Base-by-base conservation (phyloP, 352 stramenopile species). In the Pythium dissotocum region DNA sequence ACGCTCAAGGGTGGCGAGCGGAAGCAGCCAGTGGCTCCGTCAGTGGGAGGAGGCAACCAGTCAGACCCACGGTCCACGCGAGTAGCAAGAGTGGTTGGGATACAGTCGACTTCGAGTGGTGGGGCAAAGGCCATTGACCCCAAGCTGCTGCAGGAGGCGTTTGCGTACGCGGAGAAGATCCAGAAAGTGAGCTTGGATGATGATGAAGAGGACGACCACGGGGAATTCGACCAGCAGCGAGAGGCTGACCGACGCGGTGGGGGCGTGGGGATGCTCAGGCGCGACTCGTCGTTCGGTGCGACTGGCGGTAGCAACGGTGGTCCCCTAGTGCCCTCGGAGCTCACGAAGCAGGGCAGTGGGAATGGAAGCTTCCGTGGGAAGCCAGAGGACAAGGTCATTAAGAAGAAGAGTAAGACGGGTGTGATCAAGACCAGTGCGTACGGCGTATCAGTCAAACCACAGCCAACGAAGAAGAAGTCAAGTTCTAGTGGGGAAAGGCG, bases 91-190 rank as follows among this genome's bases (percentile, higher is more conserved):
- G 32, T 4, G 14, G 38, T 36, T 49, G 40, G 4, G 32, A 63
- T 58, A 6, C 57, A 52, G 0, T 0, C 32, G 38, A 32, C 56
- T 61, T 36, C 6, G 42, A 4, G 16, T 13, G 38, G 4, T 32
- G 51, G n/a, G 14, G 24, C 14, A 12, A 88, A 87, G 53, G 32
- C 53, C 0, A 86, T 94, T 46, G 82, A 92, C 46, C 72, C 85
- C 7, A 78, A 81, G 26, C 65, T 92, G 32, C 67, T 94, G n/a
- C 80, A 92, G 64, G 72, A 94, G 40, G 86, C 86, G 0, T 94
- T 94, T 32, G 83, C 81, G 0, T 94, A 91, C 59, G 85, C 85
- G 6, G 72, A 89, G 10, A 70, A 77, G 30, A 61, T 91, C n/a
- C 78, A 88, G 24, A 53, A 75, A 60, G 69, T 85, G 51, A 71